phyloP scores from a whole-genome alignment of 2,329 filamentous ascomycete genomes.

The Neofusicoccum sp. region DNA sequence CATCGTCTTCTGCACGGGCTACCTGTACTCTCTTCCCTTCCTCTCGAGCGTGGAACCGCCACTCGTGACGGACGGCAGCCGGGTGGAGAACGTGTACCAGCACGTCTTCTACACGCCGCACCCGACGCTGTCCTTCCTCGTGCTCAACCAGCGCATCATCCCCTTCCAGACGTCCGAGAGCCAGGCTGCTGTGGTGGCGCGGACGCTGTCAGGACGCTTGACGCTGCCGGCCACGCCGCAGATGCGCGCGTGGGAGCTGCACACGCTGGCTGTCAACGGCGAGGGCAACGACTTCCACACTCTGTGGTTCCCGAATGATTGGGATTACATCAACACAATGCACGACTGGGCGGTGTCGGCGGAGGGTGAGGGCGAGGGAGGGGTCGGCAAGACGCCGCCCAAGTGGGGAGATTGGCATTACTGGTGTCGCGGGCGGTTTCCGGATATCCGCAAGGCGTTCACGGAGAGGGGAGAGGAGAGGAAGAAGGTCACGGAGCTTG shows the following conservation, averaged over 20 bases:
- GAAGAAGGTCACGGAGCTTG: slow-evolving; percentile 59
- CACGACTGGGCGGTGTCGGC: slow-evolving; percentile 60
- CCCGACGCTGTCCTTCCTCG: slow-evolving; percentile 75
- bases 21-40: slow-evolving; percentile 82
- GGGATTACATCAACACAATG: slow-evolving; percentile 66
- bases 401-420: slow-evolving; percentile 68
- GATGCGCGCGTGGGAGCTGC: slow-evolving; percentile 68
- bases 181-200: slow-evolving; percentile 73
- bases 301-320: slow-evolving; percentile 61
- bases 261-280: slow-evolving; percentile 43
- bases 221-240: slow-evolving; percentile 59
- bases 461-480: slow-evolving; percentile 60
- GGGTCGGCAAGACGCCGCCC: slow-evolving; percentile 64
- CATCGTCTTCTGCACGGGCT: slow-evolving; percentile 85
- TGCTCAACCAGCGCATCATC: slow-evolving; percentile 78
- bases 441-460: slow-evolving; percentile 70
- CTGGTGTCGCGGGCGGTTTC: slow-evolving; percentile 69
- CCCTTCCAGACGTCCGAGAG: slow-evolving; percentile 79
- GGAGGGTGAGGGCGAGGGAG: slow-evolving; percentile 40
- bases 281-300: slow-evolving; percentile 54
- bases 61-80: slow-evolving; percentile 65
- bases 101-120: slow-evolving; percentile 75
- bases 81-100: slow-evolving; percentile 71
- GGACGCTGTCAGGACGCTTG: slow-evolving; percentile 72
- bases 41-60: slow-evolving; percentile 46